Base-by-base conservation (phyloP, 495 filamentous ascomycete species). In the Aspergillus bridgeri region DNA sequence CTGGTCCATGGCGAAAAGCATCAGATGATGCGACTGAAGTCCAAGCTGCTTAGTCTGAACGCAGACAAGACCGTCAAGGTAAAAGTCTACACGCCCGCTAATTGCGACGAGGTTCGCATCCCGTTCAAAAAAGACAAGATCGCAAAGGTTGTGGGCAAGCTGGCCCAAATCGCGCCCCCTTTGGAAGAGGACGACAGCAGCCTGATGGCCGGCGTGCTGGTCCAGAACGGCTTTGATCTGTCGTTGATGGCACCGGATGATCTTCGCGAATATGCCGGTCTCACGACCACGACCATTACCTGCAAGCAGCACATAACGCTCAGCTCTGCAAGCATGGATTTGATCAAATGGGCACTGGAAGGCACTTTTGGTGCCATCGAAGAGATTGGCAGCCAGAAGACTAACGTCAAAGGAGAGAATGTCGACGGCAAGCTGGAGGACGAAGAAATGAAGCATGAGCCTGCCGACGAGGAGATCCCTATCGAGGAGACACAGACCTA, bases 21-120 rank as follows among this genome's bases (percentile, higher is more conserved):
- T 66, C 95, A 97, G 65, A 98, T 98, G 94, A 95, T 92, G 83
- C 85, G 95, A 29, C 77, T 98, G 18, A 96, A 96, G 67, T 95
- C 90, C 3, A 94, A 96, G 62, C 77, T 98, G 8, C 82, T 98
- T n/a, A 91, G 89, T 21, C 79, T 96, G 8, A 96, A 98, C 65
- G 83, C 87, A 9, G 83, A 86, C 22, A 93, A 95, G 65, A 79
- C 80, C 1, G 78, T 83, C 33, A 90, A 91, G 51, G 85, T 90
- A 48, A 97, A 97, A 69, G 89, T 98, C 5, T 98, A 85, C 73
- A 92, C 88, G 50, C 94, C 94, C 0, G 84, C 87, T 23, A 98
- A 98, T 69, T 96, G 92, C 67, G 93, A 98, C 61, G 93, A 96
- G 67, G 79, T 98, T n/a, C 81, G 88, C 25, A 94, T 98, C 58